Conservation (phyloP, 1,139 yeast species). For the Candida sojae region DNA sequence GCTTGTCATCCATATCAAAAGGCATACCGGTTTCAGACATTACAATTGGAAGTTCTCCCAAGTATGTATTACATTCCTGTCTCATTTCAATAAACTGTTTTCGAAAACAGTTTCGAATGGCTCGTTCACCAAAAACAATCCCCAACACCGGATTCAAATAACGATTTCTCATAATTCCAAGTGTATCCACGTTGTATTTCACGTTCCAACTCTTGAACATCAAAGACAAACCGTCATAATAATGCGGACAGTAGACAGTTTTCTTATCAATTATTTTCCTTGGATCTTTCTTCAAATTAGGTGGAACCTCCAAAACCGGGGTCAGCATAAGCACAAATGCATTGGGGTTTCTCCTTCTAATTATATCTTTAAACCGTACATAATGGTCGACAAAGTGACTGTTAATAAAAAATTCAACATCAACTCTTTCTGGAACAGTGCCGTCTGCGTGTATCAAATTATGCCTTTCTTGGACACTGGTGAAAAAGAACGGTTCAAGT, state of each 20-base stretch:
- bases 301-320: conserved; percentile 82
- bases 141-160: conserved; percentile 78
- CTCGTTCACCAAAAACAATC: conserved; percentile 74
- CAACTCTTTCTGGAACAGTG: conserved; percentile 33
- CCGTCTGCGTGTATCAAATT: conserved; percentile 20
- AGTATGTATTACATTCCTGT: conserved; percentile 55
- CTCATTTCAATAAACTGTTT: conserved; percentile 67
- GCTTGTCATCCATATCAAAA: conserved; percentile 83
- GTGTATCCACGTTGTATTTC: conserved; percentile 78
- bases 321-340: conserved; percentile 73
- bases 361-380: conserved; percentile 44
- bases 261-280: conserved; percentile 56
- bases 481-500: conserved; percentile 33
- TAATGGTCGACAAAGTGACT: conserved; percentile 62
- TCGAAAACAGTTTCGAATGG: conserved; percentile 70
- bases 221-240: conserved; percentile 89
- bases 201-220: conserved; percentile 87
- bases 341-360: conserved; percentile 48
- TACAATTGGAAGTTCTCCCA: conserved; percentile 71
- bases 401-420: conserved; percentile 63
- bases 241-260: conserved; percentile 83
- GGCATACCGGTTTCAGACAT: conserved; percentile 98
- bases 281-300: conserved; percentile 55
- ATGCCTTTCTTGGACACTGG: conserved; percentile 22
- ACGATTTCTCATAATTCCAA: conserved; percentile 82